Base-by-base conservation (phyloP, 208 protist species). In the Leishmania gerbilli region DNA sequence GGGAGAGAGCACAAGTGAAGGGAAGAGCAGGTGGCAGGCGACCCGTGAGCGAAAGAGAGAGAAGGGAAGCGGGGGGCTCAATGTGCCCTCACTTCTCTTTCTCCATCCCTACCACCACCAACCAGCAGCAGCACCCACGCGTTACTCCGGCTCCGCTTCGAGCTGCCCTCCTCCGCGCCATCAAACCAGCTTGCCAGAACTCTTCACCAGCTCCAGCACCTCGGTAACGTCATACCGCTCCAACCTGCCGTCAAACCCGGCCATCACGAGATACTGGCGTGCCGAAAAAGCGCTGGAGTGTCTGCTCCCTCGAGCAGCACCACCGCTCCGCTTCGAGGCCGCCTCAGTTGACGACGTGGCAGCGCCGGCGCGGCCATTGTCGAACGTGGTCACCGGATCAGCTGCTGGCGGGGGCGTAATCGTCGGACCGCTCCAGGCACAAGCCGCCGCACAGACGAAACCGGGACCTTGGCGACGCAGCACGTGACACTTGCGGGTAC, bases 221-320 rank as follows among this genome's bases (percentile, higher is more conserved):
- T 79, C 58, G 2, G 81, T 86, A 5, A 89, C 68, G 75, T 91
- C 84, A 49, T 85, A 89, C 2, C 80, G 77, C 76, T 91, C 88
- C 24, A 87, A 53, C 1, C 88, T 81, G 1, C 88, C 88, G 31
- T 91, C 86, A 40, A 89, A 87, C 56, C 79, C 77, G 69, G 72
- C 88, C 79, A 91, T 79, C 21, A 89, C 24, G 11, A 88, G 34
- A 64, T 86, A 88, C 76, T 84, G 77, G 49, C 75, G 83, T 5
- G 62, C 42, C 5, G 72, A 62, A 24, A 85, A 58, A 27, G 75
- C 9, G 9, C 68, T 51, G 37, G 64, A 1, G 64, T 40, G 40
- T 51, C 13, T 53, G 51, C 62, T 31, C 42, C 24, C 45, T n/a
- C n/a, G 21, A 71, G 19, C 7, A 51, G 42, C 8, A 72, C 42